These are phyloP conservation scores for Helotiales sp. DNA, from an alignment of 2,329 filamentous ascomycete species.

Conservation along the genomic window DNA sequence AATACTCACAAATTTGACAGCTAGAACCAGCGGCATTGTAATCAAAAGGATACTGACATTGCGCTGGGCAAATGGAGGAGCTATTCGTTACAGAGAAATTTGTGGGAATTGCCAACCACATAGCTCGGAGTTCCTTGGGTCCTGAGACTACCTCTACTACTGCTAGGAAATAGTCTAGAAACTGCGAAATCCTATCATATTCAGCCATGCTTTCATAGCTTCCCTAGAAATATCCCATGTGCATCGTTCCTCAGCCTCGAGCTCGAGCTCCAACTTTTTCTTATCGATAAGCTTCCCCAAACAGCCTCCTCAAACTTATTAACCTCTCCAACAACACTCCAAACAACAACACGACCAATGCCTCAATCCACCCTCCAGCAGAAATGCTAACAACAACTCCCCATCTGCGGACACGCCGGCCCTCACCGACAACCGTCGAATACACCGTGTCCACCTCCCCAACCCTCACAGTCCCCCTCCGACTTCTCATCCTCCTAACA, in stretches of 20 bases:
- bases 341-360: conserved; percentile 23
- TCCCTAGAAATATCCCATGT: background rate
- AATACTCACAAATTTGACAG: background rate
- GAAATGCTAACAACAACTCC: conserved; percentile 66
- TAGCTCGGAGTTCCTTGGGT: too few relatives aligned
- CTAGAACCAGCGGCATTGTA: background rate
- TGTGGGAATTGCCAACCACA: too few relatives aligned
- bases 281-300: conserved; percentile 33
- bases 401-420: conserved; percentile 66
- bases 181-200: background rate
- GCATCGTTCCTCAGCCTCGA: background rate
- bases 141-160: too few relatives aligned
- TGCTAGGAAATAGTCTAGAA: too few relatives aligned
- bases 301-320: conserved; percentile 11
- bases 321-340: conserved; percentile 11
- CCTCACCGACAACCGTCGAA: conserved; percentile 86
- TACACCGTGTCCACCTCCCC: conserved; percentile 89
- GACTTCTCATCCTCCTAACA: conserved; percentile 51
- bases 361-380: conserved; percentile 16
- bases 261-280: conserved; percentile 13
- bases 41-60: too few relatives aligned
- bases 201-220: background rate
- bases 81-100: too few relatives aligned
- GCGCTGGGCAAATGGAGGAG: too few relatives aligned
- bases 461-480: conserved; percentile 53